These are phyloP conservation scores for Coemansia nantahalensis DNA, from an alignment of 192 early-diverging fungal species.

Conservation along the genomic window DNA sequence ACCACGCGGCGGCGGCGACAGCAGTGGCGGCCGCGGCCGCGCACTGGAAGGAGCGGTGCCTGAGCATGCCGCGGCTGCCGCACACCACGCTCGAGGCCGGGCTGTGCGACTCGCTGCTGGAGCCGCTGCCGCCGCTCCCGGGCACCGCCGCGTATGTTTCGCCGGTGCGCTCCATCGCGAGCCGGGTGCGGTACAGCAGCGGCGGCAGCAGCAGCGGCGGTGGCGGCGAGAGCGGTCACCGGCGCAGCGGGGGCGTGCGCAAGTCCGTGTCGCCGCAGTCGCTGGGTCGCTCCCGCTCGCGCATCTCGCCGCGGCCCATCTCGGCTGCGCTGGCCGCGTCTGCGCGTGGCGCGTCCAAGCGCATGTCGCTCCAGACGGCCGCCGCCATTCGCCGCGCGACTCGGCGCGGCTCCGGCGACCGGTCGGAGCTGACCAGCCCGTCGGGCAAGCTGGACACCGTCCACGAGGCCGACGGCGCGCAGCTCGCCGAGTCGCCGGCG, in stretches of 20 bases:
- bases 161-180: no score
- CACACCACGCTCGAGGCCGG: constrained; percentile 35
- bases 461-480: constrained; percentile 20
- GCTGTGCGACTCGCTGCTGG: constrained; percentile 31
- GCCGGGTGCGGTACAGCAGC: background rate
- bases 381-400: background rate
- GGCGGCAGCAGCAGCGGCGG: no score
- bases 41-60: constrained; percentile 25
- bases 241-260: no score
- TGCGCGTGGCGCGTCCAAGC: background rate
- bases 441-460: constrained; percentile 21
- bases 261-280: constrained; percentile 3
- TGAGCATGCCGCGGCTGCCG: constrained; percentile 42
- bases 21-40: no score
- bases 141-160: no score
- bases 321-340: constrained; percentile 5
- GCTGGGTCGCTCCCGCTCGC: background rate
- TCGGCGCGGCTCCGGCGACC: background rate
- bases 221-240: no score
- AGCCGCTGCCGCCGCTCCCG: constrained; percentile 6
- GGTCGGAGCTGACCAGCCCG: background rate
- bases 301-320: constrained; percentile 7
- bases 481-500: background rate
- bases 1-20: background rate
- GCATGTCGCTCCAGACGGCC: constrained; percentile 11